Base-by-base conservation (phyloP, 306 rosid species). In the Prunus dulcis region DNA sequence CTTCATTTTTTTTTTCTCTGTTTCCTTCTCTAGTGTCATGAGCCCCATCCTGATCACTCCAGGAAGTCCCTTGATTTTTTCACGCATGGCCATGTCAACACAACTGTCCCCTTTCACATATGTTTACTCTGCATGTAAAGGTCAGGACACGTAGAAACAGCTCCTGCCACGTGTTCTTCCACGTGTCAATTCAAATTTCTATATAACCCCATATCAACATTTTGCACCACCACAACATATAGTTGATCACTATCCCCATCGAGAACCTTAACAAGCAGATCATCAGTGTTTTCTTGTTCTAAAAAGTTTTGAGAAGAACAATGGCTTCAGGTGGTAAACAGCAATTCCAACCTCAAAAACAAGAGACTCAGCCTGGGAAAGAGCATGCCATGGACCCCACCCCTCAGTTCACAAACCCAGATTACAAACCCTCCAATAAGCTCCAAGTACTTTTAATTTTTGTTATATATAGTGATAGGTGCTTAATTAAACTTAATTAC, bases 311-410 rank as follows among this genome's bases (percentile, higher is more conserved):
- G 38, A 51, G 65, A 51, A 75, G 47, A 15, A 87, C 78, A 81
- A 93, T 94, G 98, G 94, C 94, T 80, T 90, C 97, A 9, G 71
- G 74, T 23, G 87, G 82, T 13, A 72, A 65, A 22, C 73, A 76
- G 51, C 75, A 82, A 1, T 87, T 90, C 19, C 96, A 94, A 17
- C 80, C 83, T 4, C 96, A 91, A 81, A 87, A 72, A 77, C 97
- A 91, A 85, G 52, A 79, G 3, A 56, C 80, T 20, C 97, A 88
- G 34, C 97, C 96, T 6, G 96, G 98, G 53, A 86, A 90, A 87
- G 91, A 93, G 74, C 90, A 90, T 64, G 84, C 0, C 64, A 87
- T 91, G 97, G 76, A 93, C 64, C 98, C 98, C 51, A 79, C 32
- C 55, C 97, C 98, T 13, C 91, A 91, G 67, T 91, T 88, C 81